These are phyloP conservation scores for Amaranthus hypochondriacus DNA, from an alignment of 148 eudicot species.

Conservation along the genomic window DNA sequence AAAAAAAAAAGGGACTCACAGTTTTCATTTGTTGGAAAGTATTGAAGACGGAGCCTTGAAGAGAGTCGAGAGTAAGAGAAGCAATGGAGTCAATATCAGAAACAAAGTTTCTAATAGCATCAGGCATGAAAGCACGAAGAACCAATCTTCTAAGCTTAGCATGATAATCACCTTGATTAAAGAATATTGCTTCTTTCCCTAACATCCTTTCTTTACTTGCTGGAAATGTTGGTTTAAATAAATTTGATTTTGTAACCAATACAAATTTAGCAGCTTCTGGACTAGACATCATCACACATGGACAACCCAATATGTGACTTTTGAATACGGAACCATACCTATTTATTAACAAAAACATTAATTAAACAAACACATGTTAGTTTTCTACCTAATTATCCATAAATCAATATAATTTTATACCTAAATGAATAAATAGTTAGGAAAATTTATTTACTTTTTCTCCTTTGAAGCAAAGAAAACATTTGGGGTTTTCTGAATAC, in stretches of 20 bases:
- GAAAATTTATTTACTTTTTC: slow-evolving; percentile 54
- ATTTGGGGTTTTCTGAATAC: slow-evolving; percentile 90
- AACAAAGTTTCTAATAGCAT: slow-evolving; percentile 47
- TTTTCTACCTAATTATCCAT: slow-evolving; percentile 5
- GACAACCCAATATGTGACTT: slow-evolving; percentile 80
- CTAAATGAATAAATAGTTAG: neutral
- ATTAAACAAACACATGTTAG: neutral
- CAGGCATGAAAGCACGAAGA: slow-evolving; percentile 68
- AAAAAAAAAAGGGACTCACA: slow-evolving; percentile 28
- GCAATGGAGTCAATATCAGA: slow-evolving; percentile 64
- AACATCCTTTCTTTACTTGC: slow-evolving; percentile 94
- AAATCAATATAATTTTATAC: neutral
- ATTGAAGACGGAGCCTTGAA: slow-evolving; percentile 51
- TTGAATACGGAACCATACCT: slow-evolving; percentile 89
- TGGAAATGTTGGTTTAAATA: slow-evolving; percentile 94
- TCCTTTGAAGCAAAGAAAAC: slow-evolving; percentile 77
- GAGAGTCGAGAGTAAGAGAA: slow-evolving; percentile 31
- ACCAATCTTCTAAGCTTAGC: slow-evolving; percentile 63
- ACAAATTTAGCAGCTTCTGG: slow-evolving; percentile 81
- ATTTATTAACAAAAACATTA: slow-evolving; percentile 23
- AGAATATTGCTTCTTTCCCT: slow-evolving; percentile 90
- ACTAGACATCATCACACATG: slow-evolving; percentile 86
- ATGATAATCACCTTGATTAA: slow-evolving; percentile 88
- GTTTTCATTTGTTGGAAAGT: slow-evolving; percentile 90
- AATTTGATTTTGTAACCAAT: slow-evolving; percentile 54